A percentile compares a stretch with the other conserved stretches of the same genome.
Conservation (phyloP, 257 asterid genomes). For the Solanum gandarillasii region DNA sequence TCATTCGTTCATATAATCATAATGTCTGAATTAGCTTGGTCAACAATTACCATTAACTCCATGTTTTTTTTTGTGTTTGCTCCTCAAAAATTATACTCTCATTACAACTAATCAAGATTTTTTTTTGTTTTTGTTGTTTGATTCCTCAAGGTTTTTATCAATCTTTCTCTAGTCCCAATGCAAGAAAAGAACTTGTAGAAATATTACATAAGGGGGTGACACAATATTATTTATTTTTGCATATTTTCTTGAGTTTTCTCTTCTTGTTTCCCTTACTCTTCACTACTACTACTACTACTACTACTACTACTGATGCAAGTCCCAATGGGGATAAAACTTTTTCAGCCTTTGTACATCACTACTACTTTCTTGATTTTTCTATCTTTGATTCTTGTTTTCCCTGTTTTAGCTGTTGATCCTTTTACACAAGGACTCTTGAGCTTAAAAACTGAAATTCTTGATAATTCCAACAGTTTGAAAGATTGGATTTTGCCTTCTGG, state of each 20-base stretch:
- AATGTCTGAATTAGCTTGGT: not conserved
- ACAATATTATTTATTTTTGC: slow-evolving; percentile 8
- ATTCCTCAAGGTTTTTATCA: slow-evolving; percentile 17
- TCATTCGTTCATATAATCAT: not conserved
- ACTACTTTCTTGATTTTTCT: slow-evolving; percentile 14
- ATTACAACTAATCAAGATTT: slow-evolving; percentile 15
- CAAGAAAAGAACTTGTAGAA: slow-evolving; percentile 18
- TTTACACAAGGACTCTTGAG: slow-evolving; percentile 61
- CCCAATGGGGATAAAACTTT: slow-evolving; percentile 70
- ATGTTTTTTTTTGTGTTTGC: not conserved
- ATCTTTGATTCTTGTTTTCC: slow-evolving; percentile 14
- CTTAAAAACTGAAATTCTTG: slow-evolving; percentile 61
- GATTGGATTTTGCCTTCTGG: slow-evolving; percentile 53
- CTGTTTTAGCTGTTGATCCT: slow-evolving; percentile 48
- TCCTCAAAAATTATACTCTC: not conserved
- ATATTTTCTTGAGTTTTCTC: slow-evolving; percentile 6
- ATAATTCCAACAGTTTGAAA: slow-evolving; percentile 35
- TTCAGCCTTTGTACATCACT: slow-evolving; percentile 17
- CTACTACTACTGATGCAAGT: slow-evolving; percentile 23
- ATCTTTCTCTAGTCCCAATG: slow-evolving; percentile 75
- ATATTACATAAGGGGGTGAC: slow-evolving; percentile 11
- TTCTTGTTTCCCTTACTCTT: not conserved
- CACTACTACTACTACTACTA: not conserved
- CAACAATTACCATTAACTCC: not conserved
- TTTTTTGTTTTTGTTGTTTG: not conserved